A percentile compares a stretch with the other conserved stretches of the same genome.
These are phyloP conservation scores for Xylaria acuta DNA, from an alignment of 495 filamentous ascomycete species.

Conservation along the genomic window DNA sequence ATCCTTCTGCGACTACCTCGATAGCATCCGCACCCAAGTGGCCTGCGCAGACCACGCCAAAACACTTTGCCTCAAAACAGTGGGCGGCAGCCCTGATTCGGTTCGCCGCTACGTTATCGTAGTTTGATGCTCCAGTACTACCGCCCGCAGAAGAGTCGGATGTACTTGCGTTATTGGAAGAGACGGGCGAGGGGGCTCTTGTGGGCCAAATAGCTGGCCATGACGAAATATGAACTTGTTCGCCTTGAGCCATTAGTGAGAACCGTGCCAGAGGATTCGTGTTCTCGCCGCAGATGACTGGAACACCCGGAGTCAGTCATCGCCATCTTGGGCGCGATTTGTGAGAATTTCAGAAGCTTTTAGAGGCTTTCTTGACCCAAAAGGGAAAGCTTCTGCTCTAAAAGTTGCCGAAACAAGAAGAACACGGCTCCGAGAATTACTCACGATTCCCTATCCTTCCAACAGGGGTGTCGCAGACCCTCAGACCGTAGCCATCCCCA, in stretches of 20 bases:
- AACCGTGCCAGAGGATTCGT: slow-evolving; percentile 46
- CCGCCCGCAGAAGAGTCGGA: neutral
- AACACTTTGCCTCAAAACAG: slow-evolving; percentile 56
- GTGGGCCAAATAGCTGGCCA: slow-evolving; percentile 46
- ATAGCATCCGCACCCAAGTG: slow-evolving; percentile 40
- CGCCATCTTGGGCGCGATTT: too few relatives aligned
- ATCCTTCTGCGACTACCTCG: slow-evolving; percentile 25
- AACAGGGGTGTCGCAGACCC: slow-evolving; percentile 33
- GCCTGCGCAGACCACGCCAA: slow-evolving; percentile 47
- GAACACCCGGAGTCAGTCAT: too few relatives aligned
- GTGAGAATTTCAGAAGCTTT: too few relatives aligned
- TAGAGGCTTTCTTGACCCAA: too few relatives aligned
- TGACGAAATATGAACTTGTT: slow-evolving; percentile 43
- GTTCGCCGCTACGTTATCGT: slow-evolving; percentile 52
- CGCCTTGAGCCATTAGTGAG: slow-evolving; percentile 37
- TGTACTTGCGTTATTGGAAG: neutral
- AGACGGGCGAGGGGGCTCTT: slow-evolving; percentile 37
- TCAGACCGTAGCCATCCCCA: slow-evolving; percentile 44
- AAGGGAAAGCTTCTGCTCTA: too few relatives aligned
- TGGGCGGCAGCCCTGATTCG: slow-evolving; percentile 48
- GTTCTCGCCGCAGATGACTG: slow-evolving; percentile 52
- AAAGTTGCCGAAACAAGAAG: too few relatives aligned
- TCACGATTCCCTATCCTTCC: slow-evolving; percentile 40
- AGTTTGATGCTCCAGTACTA: slow-evolving; percentile 34
- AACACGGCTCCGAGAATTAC: too few relatives aligned